Evolutionary conservation across 768 basidiomycete species (phyloP), one percentile per base, ranked within the genome.

Genomic region (Epithele typhae): DNA sequence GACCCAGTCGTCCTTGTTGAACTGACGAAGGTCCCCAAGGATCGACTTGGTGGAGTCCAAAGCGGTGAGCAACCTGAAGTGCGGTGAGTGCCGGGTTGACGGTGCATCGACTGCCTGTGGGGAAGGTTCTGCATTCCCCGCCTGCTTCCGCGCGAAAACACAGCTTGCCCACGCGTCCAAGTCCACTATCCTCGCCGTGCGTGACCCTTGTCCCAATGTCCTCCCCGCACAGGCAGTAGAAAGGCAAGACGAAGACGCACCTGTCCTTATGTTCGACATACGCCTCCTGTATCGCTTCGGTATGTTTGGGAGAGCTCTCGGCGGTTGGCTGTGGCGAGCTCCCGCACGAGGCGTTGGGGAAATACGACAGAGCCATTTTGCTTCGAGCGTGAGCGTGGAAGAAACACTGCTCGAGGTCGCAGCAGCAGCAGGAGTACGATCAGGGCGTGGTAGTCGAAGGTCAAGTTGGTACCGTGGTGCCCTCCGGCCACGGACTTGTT

Each of bases 1-100:
- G 21, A 88, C 77, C 93, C 92, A 96, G 53, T 87, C 77, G 32
- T 81, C 72, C 68, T 84, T 83, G 70, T 89, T 96, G 73, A 95
- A 96, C 41, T 71, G 69, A 40, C 79, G 78, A 18, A 97, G 67
- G 57, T 85, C 85, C 40, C 65, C 66, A 32, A 96, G 71, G 37
- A 97, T 76, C 10, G 68, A 57, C 57, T 80, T 77, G 30, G 92
- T 82, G 0, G 78, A 72, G 57, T 85, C 80, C 54, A 96, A 79
- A n/a, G 87, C 92, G 41, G 71, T 71, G 24, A 90, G 75, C 47
- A 96, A 73, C 27, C 90, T 92, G 7, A 25, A n/a, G 9, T 11
- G 17, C 37, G 37, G 37, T 37, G 37, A 5, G 37, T 37, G 40
- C 24, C 32, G 36, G 34, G 14, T 22, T 25, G 18, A 10, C 30